Evolutionary conservation across 2,329 filamentous ascomycete genomes (phyloP).

Genomic region (Colletotrichum plurivorum): DNA sequence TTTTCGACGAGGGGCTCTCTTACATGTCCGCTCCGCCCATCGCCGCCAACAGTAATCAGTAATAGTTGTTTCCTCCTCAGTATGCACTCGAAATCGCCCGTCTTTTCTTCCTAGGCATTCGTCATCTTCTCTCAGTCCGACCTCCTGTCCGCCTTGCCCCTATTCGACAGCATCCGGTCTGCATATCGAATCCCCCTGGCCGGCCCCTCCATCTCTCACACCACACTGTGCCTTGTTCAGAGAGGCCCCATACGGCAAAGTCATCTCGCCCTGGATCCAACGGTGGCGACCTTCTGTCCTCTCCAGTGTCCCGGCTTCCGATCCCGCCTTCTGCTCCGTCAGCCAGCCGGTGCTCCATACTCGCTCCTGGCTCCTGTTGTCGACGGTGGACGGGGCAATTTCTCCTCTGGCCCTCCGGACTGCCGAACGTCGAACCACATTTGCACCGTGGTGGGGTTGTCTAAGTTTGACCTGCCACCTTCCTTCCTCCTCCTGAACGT

Average conservation of each 20-base stretch:
- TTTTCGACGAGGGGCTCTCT: conserved; percentile 32
- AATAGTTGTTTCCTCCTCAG: conserved; percentile 32
- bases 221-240: conserved; percentile 22
- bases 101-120: conserved; percentile 28
- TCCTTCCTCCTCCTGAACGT: conserved; percentile 13
- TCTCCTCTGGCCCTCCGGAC: conserved; percentile 28
- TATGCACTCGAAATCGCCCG: conserved; percentile 34
- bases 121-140: conserved; percentile 12
- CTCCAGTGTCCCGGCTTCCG: conserved; percentile 20
- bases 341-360: conserved; percentile 29
- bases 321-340: conserved; percentile 34
- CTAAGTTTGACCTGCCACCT: conserved; percentile 30
- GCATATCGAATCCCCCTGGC: conserved; percentile 2
- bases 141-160: neutral
- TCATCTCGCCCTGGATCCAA: conserved; percentile 29
- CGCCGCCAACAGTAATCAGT: conserved; percentile 18
- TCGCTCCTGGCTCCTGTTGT: conserved; percentile 17
- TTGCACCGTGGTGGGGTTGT: conserved; percentile 36
- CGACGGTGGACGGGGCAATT: conserved; percentile 30
- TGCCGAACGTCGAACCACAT: conserved; percentile 39
- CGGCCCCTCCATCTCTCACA: conserved; percentile 26
- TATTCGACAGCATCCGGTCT: conserved; percentile 20
- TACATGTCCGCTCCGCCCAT: conserved; percentile 33
- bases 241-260: conserved; percentile 11
- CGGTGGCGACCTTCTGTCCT: conserved; percentile 30